Evolutionary conservation across 768 basidiomycete species (phyloP).

Genomic region (Rubroboletus satanas): DNA sequence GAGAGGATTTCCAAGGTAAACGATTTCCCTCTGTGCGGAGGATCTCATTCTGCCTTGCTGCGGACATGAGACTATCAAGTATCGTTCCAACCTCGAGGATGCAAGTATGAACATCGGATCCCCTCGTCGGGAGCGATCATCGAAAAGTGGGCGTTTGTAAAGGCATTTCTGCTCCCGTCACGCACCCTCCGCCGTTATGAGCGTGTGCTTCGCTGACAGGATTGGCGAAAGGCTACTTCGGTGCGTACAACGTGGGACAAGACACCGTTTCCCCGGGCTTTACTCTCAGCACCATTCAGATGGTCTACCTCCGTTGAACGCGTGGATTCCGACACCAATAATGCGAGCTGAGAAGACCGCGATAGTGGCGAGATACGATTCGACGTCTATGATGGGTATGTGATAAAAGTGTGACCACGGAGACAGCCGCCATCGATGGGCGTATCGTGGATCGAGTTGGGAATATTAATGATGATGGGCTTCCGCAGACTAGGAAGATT

Average conservation of each 20-base stretch:
- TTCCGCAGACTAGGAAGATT: neutral
- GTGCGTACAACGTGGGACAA: neutral
- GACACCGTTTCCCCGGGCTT: neutral
- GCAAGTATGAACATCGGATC: conserved; percentile 2
- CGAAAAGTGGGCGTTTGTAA: conserved; percentile 1
- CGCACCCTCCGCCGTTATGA: conserved; percentile 5
- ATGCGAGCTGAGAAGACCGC: neutral
- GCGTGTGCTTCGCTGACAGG: neutral
- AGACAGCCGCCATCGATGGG: conserved; percentile 10
- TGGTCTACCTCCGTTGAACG: neutral
- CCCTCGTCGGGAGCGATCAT: conserved; percentile 5
- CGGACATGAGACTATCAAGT: conserved; percentile 7
- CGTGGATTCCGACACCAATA: neutral
- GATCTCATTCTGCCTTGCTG: conserved; percentile 1
- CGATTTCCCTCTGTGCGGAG: conserved; percentile 8
- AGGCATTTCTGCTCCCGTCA: conserved; percentile 1
- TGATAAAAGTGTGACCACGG: conserved; percentile 6
- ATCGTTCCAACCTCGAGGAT: conserved; percentile 9
- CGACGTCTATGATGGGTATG: neutral
- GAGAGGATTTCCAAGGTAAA: conserved; percentile 6
- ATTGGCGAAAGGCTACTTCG: conserved; percentile 2
- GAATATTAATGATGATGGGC: conserved; percentile 2
- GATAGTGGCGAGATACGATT: neutral
- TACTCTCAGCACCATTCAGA: conserved; percentile 4
- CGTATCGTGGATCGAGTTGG: conserved; percentile 11